Evolutionary conservation across 2,329 filamentous ascomycete species (phyloP).

Genomic region (Ophiostoma tasmaniense): DNA sequence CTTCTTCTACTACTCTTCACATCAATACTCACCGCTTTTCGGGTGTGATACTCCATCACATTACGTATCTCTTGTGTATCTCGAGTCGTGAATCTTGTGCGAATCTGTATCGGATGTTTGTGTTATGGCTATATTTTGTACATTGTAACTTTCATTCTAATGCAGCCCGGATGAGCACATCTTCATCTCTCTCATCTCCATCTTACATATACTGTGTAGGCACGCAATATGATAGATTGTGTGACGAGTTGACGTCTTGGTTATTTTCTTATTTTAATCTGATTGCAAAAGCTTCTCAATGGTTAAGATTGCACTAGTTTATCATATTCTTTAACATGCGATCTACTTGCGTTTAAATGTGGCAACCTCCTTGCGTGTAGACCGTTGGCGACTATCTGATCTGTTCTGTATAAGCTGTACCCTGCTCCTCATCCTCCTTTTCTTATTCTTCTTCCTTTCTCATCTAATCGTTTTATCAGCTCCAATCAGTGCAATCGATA

Average conservation of each 20-base stretch:
- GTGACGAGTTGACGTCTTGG: background rate
- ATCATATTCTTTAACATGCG: background rate
- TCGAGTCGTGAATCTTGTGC: background rate
- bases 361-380: background rate
- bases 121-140: background rate
- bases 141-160: background rate
- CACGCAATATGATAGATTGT: background rate
- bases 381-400: background rate
- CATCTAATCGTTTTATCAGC: background rate
- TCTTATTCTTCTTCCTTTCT: background rate
- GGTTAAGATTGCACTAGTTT: background rate
- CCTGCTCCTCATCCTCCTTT: background rate
- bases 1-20: background rate
- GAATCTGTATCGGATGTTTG: background rate
- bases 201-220: background rate
- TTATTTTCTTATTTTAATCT: no score
- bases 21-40: background rate
- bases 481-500: background rate
- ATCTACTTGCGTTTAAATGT: background rate
- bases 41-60: background rate
- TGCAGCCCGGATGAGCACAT: background rate
- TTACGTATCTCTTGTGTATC: background rate
- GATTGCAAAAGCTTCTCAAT: background rate
- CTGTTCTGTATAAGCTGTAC: background rate
- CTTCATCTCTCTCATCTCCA: background rate